Evolutionary conservation across 2,329 filamentous ascomycete species (phyloP), one percentile per base, ranked within the genome.

Genomic region (Claviceps arundinis): DNA sequence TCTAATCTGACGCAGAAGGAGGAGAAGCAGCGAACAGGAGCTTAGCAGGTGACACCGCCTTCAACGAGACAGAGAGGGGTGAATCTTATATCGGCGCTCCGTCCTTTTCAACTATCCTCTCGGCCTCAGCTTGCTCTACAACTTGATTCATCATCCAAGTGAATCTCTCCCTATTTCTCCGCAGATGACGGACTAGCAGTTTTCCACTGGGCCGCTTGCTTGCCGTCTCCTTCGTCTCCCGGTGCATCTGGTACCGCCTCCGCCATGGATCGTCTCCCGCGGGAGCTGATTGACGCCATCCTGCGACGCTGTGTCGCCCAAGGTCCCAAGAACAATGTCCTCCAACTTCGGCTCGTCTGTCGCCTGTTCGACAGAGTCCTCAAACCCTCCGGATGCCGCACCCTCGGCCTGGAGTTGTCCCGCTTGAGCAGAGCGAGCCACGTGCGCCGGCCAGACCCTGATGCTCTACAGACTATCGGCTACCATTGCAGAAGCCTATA

Each of bases 391-490:
- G 67, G 65, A 26, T 73, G 74, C 55, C 67, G 67, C 34, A 77
- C 73, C 1, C 62, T 78, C 13, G 71, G 71, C 50, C 60, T 79
- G 17, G 75, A 77, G 48, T 76, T 73, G 59, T 72, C 72, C 13
- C 69, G 73, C 30, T 68, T 78, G 53, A 69, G 69, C 57, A 65
- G 59, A 54, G 61, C 62, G 48, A 68, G 61, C 57, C 62, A 56
- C 37, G 56, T 60, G 16, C 56, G 56, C 17, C 68, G 61, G 4
- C 70, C 67, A 1, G 62, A 67, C 49, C 54, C 67, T n/a, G 65
- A 68, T 58, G 69, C 68, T 6, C 60, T 77, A n/a, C 66, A 69
- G 56, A 70, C 68, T 2, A 66, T 75, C 48, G 74, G 72, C 2
- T 65, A 68, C 34, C 64, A 73, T n/a, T 75, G 73, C 65, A 70